phyloP scores from a whole-genome alignment of 805 yeast genomes.

The Wickerhamomyces hampshirensis region DNA sequence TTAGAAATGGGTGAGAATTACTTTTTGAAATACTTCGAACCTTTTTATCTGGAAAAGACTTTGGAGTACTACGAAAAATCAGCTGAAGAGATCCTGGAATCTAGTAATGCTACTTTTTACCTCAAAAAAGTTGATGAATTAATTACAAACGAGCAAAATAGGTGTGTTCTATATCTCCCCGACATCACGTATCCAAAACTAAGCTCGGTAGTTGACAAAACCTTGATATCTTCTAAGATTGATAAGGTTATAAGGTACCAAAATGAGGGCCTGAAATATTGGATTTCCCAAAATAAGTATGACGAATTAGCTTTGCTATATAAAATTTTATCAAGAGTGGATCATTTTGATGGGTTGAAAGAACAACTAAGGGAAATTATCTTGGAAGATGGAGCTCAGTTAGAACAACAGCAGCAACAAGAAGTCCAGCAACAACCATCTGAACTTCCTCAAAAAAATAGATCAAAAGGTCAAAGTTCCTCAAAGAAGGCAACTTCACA shows the following conservation, averaged over 20 bases:
- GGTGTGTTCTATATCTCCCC: slow-evolving; percentile 52
- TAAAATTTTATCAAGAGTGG: slow-evolving; percentile 48
- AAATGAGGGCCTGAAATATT: slow-evolving; percentile 51
- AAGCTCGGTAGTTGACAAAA: slow-evolving; percentile 50
- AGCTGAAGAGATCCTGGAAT: slow-evolving; percentile 39
- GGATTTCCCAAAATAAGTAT: slow-evolving; percentile 46
- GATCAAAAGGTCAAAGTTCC: slow-evolving; percentile 9
- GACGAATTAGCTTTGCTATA: slow-evolving; percentile 44
- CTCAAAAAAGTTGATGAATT: slow-evolving; percentile 47
- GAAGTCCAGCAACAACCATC: slow-evolving; percentile 25
- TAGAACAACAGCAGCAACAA: slow-evolving; percentile 14
- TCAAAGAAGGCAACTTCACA: slow-evolving; percentile 32
- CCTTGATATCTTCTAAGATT: slow-evolving; percentile 51
- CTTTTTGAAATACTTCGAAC: slow-evolving; percentile 64
- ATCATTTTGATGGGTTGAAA: slow-evolving; percentile 46
- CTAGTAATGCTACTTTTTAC: slow-evolving; percentile 49
- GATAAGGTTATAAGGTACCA: slow-evolving; percentile 48
- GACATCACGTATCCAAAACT: slow-evolving; percentile 49
- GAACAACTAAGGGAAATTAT: slow-evolving; percentile 43
- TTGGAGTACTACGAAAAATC: slow-evolving; percentile 47
- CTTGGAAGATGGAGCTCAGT: slow-evolving; percentile 36
- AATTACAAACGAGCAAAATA: slow-evolving; percentile 56
- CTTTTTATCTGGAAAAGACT: slow-evolving; percentile 50
- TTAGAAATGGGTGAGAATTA: slow-evolving; percentile 50
- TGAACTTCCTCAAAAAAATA: slow-evolving; percentile 1